Evolutionary conservation across 2,329 filamentous ascomycete species (phyloP), one percentile per base, ranked within the genome.

Genomic region (Hansfordia pulvinata): DNA sequence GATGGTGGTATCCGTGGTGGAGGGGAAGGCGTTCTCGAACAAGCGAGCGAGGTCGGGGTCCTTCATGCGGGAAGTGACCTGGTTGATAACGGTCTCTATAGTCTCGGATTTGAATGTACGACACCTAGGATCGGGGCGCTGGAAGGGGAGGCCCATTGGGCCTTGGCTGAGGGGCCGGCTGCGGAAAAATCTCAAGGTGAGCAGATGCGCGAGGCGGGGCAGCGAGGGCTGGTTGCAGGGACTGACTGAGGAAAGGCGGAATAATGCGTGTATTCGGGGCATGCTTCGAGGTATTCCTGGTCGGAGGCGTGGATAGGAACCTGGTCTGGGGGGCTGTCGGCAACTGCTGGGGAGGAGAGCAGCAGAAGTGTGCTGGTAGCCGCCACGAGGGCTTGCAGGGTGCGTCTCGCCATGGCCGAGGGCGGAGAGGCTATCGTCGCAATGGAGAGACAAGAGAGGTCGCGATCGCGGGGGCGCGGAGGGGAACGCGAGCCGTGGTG

Each of bases 1-100:
- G 36, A 93, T 71, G 0, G 85, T 93, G 0, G 85, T 93, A 44
- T 93, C 85, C 3, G 90, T 70, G 1, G 82, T 88, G 34, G 90
- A 93, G 43, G 88, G 88, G 37, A 92, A 96, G 3, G 88, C 76
- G 47, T 98, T 98, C 48, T 93, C 84, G 47, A 98, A 98, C 8
- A 98, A 62, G 15, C 86, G 75, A 4, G 88, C 88, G 9, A 98
- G 69, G 41, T 96, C 90, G 10, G 78, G 77, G 43, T 96, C 78
- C 32, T 76, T 65, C 57, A 98, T 80, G 28, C 72, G 76, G 16
- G 69, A 64, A 5, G 78, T 90, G 38, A 98, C 64, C 39, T 94
- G 75, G 17, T 72, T 52, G 35, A 98, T 94, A 27, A 94, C 80
- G 43, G 80, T 66, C 50, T 98, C 90, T 23, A 96, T 92, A 4